A percentile compares a stretch with the other conserved stretches of the same genome.
phyloP scores from a whole-genome alignment of 2,329 filamentous ascomycete species.

The Arthrobotrys musiformis region DNA sequence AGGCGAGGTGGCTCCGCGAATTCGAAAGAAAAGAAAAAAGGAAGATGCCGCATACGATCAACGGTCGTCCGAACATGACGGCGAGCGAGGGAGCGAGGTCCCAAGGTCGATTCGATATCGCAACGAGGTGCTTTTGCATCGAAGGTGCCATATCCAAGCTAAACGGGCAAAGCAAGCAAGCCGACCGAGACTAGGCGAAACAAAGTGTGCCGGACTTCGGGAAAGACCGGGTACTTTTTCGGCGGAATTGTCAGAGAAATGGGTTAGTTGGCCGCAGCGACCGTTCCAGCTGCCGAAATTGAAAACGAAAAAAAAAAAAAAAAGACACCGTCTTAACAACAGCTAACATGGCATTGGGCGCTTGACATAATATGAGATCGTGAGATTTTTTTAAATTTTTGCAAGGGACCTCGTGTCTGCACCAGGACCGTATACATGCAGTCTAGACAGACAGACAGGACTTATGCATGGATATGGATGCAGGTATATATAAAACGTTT shows the following conservation, averaged over 20 bases:
- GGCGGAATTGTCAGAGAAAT: slow-evolving; percentile 39
- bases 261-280: slow-evolving; percentile 37
- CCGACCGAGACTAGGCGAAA: slow-evolving; percentile 42
- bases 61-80: background rate
- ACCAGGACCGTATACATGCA: background rate
- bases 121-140: background rate
- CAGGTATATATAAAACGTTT: background rate
- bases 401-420: background rate
- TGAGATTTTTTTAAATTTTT: too few species aligned
- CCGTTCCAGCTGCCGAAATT: slow-evolving; percentile 51
- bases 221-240: slow-evolving; percentile 56
- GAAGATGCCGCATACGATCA: background rate
- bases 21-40: too few species aligned
- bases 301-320: slow-evolving; percentile 25
- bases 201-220: slow-evolving; percentile 37
- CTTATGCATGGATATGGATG: too few species aligned
- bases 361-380: slow-evolving; percentile 14
- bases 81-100: background rate
- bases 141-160: background rate
- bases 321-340: slow-evolving; percentile 22
- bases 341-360: background rate
- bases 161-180: slow-evolving; percentile 23
- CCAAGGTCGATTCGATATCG: background rate
- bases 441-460: background rate
- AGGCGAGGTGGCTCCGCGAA: slow-evolving; percentile 19